Percentiles rank a stretch among this genome's conserved stretches.
Conservation (phyloP, 164 flowering plant species). For the Stephania cephalantha region DNA sequence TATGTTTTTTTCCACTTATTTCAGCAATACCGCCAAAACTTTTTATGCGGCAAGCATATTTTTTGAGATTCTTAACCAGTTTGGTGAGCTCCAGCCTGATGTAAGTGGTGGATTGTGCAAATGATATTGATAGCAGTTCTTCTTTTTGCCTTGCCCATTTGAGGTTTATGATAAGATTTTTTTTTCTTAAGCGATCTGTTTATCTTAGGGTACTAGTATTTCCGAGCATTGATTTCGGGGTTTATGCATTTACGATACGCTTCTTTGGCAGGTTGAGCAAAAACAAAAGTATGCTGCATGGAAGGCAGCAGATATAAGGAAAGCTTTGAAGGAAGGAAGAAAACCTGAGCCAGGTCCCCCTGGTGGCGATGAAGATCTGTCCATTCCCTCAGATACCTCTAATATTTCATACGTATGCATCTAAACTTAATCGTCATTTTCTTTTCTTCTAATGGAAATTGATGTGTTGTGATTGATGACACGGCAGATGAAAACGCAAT, state of each 20-base stretch:
- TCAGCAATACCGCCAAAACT: slow-evolving; percentile 91
- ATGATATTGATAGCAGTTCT: background rate
- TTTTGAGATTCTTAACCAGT: slow-evolving; percentile 90
- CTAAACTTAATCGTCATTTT: slow-evolving; percentile 4
- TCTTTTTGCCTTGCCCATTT: background rate
- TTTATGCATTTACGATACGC: background rate
- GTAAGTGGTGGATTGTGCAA: slow-evolving; percentile 39
- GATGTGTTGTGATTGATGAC: background rate
- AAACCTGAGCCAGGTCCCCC: slow-evolving; percentile 89
- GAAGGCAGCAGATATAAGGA: slow-evolving; percentile 98
- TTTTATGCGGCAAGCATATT: slow-evolving; percentile 99
- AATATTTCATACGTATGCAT: slow-evolving; percentile 47
- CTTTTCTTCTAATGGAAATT: background rate
- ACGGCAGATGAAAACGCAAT: background rate
- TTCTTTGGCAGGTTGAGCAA: slow-evolving; percentile 70
- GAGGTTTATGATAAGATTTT: background rate
- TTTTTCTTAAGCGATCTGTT: background rate
- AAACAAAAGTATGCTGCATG: slow-evolving; percentile 97
- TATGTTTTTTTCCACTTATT: slow-evolving; percentile 7
- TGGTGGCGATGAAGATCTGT: slow-evolving; percentile 59
- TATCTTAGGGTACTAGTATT: background rate
- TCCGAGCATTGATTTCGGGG: background rate
- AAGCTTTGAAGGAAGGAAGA: slow-evolving; percentile 96
- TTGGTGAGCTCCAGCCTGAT: slow-evolving; percentile 87
- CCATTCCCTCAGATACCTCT: slow-evolving; percentile 35